phyloP scores from a whole-genome alignment of 805 yeast species.

The Yarrowia sp. region DNA sequence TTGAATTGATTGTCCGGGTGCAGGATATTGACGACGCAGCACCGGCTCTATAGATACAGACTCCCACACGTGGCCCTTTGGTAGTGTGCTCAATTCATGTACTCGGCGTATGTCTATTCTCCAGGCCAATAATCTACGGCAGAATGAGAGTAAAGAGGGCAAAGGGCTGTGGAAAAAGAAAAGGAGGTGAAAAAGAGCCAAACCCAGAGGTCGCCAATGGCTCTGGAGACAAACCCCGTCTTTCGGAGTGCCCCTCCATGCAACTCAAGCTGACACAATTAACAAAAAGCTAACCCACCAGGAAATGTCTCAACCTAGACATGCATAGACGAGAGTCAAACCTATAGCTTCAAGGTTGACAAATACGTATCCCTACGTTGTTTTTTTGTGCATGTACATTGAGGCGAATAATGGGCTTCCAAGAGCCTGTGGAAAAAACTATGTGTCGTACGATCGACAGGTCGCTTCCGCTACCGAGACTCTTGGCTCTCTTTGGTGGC shows the following conservation, averaged over 20 bases:
- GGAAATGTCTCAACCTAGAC: slow-evolving; percentile 30
- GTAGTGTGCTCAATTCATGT: too few relatives aligned
- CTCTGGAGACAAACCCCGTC: background rate
- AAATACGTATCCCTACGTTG: background rate
- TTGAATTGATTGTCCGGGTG: too few relatives aligned
- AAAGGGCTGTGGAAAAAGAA: background rate
- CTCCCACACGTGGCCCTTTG: slow-evolving; percentile 4
- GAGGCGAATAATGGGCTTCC: too few relatives aligned
- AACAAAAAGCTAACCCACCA: background rate
- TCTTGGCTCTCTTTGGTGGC: background rate
- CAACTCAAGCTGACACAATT: background rate
- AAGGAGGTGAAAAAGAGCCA: too few relatives aligned
- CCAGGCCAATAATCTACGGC: slow-evolving; percentile 18
- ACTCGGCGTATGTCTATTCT: background rate
- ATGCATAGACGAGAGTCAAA: slow-evolving; percentile 20
- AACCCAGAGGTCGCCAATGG: background rate
- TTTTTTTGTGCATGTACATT: too few relatives aligned
- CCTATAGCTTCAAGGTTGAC: slow-evolving; percentile 9
- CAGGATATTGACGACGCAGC: too few relatives aligned
- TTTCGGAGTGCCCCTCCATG: slow-evolving; percentile 4
- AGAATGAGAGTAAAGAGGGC: too few relatives aligned
- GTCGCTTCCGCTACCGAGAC: background rate
- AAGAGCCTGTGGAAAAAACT: too few relatives aligned
- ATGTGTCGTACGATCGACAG: slow-evolving; percentile 6
- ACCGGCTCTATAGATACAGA: background rate